A percentile compares a stretch with the other conserved stretches of the same genome.
Conservation (phyloP, 495 filamentous ascomycete species). For the Annulohypoxylon moriforme region DNA sequence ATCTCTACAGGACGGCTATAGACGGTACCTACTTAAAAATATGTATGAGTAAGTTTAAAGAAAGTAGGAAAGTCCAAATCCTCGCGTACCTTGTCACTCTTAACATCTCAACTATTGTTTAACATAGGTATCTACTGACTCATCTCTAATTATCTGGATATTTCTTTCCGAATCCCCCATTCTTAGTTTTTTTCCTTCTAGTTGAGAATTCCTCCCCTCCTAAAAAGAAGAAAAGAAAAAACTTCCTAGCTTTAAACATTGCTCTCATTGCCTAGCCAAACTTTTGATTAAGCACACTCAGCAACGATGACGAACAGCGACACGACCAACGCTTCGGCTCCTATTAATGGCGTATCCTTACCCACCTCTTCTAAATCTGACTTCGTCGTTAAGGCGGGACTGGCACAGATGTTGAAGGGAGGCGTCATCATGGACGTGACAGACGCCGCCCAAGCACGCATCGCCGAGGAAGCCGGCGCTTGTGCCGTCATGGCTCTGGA, state of each 20-base stretch:
- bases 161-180: background rate
- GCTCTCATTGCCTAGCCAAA: background rate
- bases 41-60: slow-evolving; percentile 20
- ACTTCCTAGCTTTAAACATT: background rate
- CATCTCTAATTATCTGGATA: background rate
- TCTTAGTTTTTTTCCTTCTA: background rate
- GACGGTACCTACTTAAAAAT: slow-evolving; percentile 5
- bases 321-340: slow-evolving; percentile 24
- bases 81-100: slow-evolving; percentile 12
- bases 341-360: slow-evolving; percentile 35
- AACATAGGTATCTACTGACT: background rate
- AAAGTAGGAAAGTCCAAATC: slow-evolving; percentile 20
- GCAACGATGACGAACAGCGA: slow-evolving; percentile 45
- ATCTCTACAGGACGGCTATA: slow-evolving; percentile 14
- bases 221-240: too few species aligned
- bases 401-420: slow-evolving; percentile 97
- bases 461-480: slow-evolving; percentile 96
- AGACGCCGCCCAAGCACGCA: slow-evolving; percentile 91
- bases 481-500: slow-evolving; percentile 98
- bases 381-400: slow-evolving; percentile 88
- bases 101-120: background rate
- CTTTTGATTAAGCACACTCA: slow-evolving; percentile 1
- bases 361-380: slow-evolving; percentile 39
- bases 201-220: background rate
- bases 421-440: slow-evolving; percentile 99